Percentiles rank a stretch among this genome's conserved stretches.
Conservation (phyloP, 345 rosid genomes). For the Odontarrhena argentea region DNA sequence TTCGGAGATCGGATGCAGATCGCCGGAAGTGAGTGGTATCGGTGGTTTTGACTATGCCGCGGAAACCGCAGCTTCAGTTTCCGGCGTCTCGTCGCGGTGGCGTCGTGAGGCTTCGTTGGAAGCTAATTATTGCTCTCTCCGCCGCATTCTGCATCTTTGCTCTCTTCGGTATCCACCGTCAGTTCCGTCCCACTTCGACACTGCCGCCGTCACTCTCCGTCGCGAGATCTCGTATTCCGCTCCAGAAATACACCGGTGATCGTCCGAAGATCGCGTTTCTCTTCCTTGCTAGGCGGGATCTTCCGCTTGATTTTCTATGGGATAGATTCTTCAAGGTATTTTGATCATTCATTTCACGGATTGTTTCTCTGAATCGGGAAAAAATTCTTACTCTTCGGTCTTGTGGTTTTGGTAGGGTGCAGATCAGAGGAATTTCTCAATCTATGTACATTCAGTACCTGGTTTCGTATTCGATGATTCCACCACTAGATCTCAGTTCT, state of each 20-base stretch:
- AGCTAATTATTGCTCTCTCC: conserved; percentile 57
- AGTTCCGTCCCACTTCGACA: conserved; percentile 33
- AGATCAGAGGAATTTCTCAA: conserved; percentile 63
- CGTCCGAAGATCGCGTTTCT: conserved; percentile 70
- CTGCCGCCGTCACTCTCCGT: conserved; percentile 34
- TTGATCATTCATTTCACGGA: conserved; percentile 13
- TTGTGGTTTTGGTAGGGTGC: conserved; percentile 48
- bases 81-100: conserved; percentile 48
- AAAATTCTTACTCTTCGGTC: not conserved
- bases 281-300: conserved; percentile 56
- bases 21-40: conserved; percentile 4
- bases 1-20: conserved; percentile 21
- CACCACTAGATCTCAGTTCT: conserved; percentile 70
- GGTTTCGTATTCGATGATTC: conserved; percentile 75
- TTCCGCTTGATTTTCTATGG: conserved; percentile 81
- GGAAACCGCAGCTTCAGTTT: conserved; percentile 42
- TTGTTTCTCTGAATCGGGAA: not conserved
- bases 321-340: conserved; percentile 67
- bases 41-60: conserved; percentile 46
- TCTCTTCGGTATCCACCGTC: conserved; percentile 53
- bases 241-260: conserved; percentile 41
- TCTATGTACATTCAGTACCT: conserved; percentile 75
- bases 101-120: conserved; percentile 64
- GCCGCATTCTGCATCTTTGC: conserved; percentile 54
- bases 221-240: conserved; percentile 46